Base-by-base conservation (phyloP, 2,329 filamentous ascomycete genomes). In the Arthroderma sp. region DNA sequence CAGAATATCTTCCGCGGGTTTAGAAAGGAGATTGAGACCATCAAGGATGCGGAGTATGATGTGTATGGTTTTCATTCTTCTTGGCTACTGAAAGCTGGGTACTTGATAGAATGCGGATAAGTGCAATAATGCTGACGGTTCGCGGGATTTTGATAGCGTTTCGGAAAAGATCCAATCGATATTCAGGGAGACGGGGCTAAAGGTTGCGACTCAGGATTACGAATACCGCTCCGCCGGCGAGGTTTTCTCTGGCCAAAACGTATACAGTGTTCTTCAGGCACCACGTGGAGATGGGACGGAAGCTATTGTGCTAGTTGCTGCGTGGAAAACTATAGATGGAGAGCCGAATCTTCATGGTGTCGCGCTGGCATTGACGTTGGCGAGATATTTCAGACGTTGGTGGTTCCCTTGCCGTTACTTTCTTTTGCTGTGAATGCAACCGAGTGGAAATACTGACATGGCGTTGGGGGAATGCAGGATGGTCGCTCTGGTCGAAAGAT, bases 401-500 rank as follows among this genome's bases (percentile, higher is more conserved):
- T 38, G 8, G 33, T 32, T 29, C 6, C 28, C 40, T 9, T 27
- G 29, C 36, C 9, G 3, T 7, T 9, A 11, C 6, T 6, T 33
- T 15, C 28, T 28, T 8, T 45, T 22, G 5, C 29, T 34, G 8
- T 22, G 15, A 22, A 22, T 22, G 15, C 3, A 1, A 22, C 3
- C 15, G 15, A 22, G 15, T 22, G 15, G 15, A n/a, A 36, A 29
- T 38, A 22, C 43, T 44, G 40, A 43, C 34, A 34, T 11, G 31
- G 15, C 34, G 22, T 36, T 37, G 29, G 15, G 3, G 15, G 33
- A 7, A 46, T 38, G 29, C 41, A 80, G 77, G 83, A 54, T 98
- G 91, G 91, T 95, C 87, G 43, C 73, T 98, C 29, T 98, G 91
- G 91, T 95, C 88, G 47, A 98, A 98, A 65, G 91, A 98, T 61